Conservation (phyloP, 208 protist genomes). For the Trypanosoma congolense region DNA sequence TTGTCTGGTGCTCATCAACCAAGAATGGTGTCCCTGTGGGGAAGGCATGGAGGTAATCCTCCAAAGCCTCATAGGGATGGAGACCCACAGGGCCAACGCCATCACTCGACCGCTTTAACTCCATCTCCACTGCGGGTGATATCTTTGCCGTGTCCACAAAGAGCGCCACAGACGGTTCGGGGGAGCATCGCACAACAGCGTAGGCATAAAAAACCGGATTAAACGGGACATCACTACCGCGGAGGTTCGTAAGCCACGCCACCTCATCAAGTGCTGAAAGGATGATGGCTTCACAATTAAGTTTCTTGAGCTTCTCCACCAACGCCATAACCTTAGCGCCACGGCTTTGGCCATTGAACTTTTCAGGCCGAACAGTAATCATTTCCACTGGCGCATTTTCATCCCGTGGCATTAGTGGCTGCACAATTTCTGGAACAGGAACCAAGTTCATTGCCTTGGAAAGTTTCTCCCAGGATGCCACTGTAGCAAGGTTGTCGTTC, state of each 20-base stretch:
- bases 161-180: constrained; percentile 18
- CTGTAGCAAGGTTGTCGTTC: constrained; percentile 61
- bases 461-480: constrained; percentile 73
- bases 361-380: constrained; percentile 48
- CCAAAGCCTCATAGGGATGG: constrained; percentile 71
- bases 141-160: constrained; percentile 35
- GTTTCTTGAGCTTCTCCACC: constrained; percentile 35
- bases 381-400: constrained; percentile 3
- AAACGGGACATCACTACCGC: constrained; percentile 81
- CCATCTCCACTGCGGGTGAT: constrained; percentile 17
- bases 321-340: constrained; percentile 56
- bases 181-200: constrained; percentile 39
- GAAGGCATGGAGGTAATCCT: constrained; percentile 34
- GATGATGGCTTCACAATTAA: constrained; percentile 57
- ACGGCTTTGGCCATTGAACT: constrained; percentile 66
- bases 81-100: constrained; percentile 39
- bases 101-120: constrained; percentile 18
- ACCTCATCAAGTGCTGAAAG: constrained; percentile 90
- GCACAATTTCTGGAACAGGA: constrained; percentile 53
- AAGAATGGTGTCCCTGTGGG: constrained; percentile 38
- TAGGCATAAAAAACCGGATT: constrained; percentile 92
- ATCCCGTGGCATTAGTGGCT: constrained; percentile 34
- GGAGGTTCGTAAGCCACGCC: constrained; percentile 90
- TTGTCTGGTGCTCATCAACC: constrained; percentile 70
- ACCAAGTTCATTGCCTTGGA: constrained; percentile 53